Conservation (phyloP, 495 filamentous ascomycete genomes). For the Sabuloglossum arenarium region DNA sequence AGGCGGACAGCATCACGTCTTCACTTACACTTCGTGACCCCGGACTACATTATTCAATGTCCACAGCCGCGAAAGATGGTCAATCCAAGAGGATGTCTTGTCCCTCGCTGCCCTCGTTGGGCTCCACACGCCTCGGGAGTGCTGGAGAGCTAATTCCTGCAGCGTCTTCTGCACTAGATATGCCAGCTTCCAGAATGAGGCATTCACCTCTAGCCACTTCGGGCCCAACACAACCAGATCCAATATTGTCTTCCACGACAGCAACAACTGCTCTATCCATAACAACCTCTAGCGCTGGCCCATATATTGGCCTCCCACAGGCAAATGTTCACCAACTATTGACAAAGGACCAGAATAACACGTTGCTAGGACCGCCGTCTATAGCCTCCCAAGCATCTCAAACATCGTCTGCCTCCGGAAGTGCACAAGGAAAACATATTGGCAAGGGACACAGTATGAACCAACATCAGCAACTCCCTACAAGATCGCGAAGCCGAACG, state of each 20-base stretch:
- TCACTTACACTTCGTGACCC: conserved; percentile 23
- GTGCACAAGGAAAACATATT: background rate
- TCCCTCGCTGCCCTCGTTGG: conserved; percentile 42
- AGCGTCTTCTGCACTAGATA: background rate
- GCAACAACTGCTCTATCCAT: conserved; percentile 15
- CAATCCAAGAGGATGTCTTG: conserved; percentile 41
- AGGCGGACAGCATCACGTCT: background rate
- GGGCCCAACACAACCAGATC: background rate
- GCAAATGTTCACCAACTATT: conserved; percentile 9
- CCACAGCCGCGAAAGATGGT: conserved; percentile 10
- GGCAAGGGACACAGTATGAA: background rate
- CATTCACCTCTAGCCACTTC: background rate
- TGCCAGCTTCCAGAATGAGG: background rate
- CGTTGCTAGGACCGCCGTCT: background rate
- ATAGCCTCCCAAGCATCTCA: background rate
- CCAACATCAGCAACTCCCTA: conserved; percentile 10
- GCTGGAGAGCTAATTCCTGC: background rate
- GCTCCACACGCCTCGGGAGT: conserved; percentile 17
- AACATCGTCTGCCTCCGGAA: background rate
- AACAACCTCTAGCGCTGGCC: conserved; percentile 21
- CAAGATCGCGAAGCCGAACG: conserved; percentile 46
- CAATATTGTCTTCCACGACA: conserved; percentile 17
- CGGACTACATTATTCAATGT: conserved; percentile 14
- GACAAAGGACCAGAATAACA: background rate
- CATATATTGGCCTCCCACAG: conserved; percentile 10